Conservation (phyloP, 2,329 filamentous ascomycete species). For the Grosmannia clavigera region DNA sequence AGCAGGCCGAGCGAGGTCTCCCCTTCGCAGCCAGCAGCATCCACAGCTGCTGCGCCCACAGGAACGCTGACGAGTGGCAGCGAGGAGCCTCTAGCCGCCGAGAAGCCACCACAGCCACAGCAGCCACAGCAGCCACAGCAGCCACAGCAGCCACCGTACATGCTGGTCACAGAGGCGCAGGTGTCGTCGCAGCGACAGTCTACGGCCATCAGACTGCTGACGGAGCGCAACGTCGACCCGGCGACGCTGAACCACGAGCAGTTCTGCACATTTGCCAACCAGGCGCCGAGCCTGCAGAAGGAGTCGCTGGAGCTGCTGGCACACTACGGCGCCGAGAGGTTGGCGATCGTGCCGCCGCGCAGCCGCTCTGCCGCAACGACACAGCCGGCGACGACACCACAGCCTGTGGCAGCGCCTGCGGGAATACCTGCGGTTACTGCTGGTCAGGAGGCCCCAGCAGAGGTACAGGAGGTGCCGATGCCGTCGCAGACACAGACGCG, state of each 20-base stretch:
- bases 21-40: not conserved
- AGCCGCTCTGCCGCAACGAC: slow-evolving; percentile 12
- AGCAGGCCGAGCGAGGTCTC: not conserved
- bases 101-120: not conserved
- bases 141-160: not conserved
- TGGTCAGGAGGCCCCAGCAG: not conserved
- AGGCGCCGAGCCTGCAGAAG: slow-evolving; percentile 41
- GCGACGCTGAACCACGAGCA: slow-evolving; percentile 40
- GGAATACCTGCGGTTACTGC: not conserved
- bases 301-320: slow-evolving; percentile 44
- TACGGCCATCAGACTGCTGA: slow-evolving; percentile 30
- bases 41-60: not conserved
- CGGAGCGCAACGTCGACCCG: slow-evolving; percentile 35
- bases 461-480: not conserved
- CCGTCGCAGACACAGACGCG: not conserved
- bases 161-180: slow-evolving; percentile 8
- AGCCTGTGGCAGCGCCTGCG: too few species aligned
- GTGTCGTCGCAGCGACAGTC: not conserved
- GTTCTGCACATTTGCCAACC: slow-evolving; percentile 47
- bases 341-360: slow-evolving; percentile 43
- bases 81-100: not conserved
- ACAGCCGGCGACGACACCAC: not conserved
- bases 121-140: too few species aligned
- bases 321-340: slow-evolving; percentile 42
- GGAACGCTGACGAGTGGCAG: not conserved